Percentiles rank a stretch among this genome's conserved stretches.
phyloP scores from a whole-genome alignment of 768 basidiomycete genomes.

The Suillus subalutaceus region DNA sequence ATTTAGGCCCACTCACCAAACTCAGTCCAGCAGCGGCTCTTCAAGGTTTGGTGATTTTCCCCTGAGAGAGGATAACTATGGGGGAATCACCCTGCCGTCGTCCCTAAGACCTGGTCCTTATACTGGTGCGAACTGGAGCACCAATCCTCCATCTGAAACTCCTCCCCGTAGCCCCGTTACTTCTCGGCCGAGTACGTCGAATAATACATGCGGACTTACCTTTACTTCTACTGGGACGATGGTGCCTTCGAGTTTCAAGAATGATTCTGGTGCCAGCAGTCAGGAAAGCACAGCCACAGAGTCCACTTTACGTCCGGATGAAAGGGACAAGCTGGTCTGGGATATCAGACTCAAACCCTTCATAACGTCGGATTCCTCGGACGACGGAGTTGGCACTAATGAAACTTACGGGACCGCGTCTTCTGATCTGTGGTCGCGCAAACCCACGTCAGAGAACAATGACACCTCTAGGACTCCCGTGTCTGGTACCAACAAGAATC shows the following conservation, averaged over 20 bases:
- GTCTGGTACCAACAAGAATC: slow-evolving; percentile 9
- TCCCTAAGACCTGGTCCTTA: slow-evolving; percentile 35
- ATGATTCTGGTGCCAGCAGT: slow-evolving; percentile 31
- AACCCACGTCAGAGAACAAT: slow-evolving; percentile 30
- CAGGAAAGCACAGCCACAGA: slow-evolving; percentile 35
- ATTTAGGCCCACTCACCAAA: slow-evolving; percentile 32
- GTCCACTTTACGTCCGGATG: slow-evolving; percentile 36
- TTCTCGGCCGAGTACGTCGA: slow-evolving; percentile 41
- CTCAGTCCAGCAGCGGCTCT: slow-evolving; percentile 29
- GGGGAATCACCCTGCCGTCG: slow-evolving; percentile 22
- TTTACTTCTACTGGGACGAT: slow-evolving; percentile 32
- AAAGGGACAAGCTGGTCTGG: slow-evolving; percentile 34
- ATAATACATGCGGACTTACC: slow-evolving; percentile 30
- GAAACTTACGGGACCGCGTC: slow-evolving; percentile 36
- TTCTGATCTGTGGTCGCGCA: slow-evolving; percentile 33
- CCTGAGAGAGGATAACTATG: slow-evolving; percentile 33
- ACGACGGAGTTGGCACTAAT: slow-evolving; percentile 26
- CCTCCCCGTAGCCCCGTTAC: slow-evolving; percentile 69
- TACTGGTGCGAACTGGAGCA: slow-evolving; percentile 20
- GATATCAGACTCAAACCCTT: slow-evolving; percentile 23
- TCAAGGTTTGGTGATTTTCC: slow-evolving; percentile 36
- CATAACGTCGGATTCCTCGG: slow-evolving; percentile 18
- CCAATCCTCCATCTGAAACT: slow-evolving; percentile 45
- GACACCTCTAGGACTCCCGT: slow-evolving; percentile 19
- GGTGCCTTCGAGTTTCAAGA: slow-evolving; percentile 22